These are phyloP conservation scores for Ophiocordyceps camponoti-saundersi DNA, from an alignment of 2,329 filamentous ascomycete genomes.

Conservation along the genomic window DNA sequence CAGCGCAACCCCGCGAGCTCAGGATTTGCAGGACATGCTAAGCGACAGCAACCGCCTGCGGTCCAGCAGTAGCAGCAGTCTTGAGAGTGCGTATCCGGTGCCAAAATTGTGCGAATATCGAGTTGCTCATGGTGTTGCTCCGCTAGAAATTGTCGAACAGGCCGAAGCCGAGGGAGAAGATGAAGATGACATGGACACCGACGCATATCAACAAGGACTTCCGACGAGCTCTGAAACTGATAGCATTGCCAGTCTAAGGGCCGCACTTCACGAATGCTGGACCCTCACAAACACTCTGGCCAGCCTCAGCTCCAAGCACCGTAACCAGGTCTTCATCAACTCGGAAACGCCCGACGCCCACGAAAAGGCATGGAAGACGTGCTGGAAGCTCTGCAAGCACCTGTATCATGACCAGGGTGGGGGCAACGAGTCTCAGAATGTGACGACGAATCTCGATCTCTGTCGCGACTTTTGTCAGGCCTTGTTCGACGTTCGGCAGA, in stretches of 20 bases:
- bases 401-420: constrained; percentile 71
- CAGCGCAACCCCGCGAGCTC: constrained; percentile 62
- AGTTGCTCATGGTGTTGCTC: background rate
- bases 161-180: constrained; percentile 37
- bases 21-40: constrained; percentile 62
- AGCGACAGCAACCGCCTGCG: constrained; percentile 36
- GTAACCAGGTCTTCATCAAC: constrained; percentile 61
- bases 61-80: constrained; percentile 53
- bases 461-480: constrained; percentile 87
- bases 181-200: constrained; percentile 32
- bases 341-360: constrained; percentile 60
- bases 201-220: constrained; percentile 23
- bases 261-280: constrained; percentile 79
- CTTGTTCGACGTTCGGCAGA: constrained; percentile 69
- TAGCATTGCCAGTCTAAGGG: constrained; percentile 52
- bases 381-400: constrained; percentile 83
- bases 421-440: constrained; percentile 45
- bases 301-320: constrained; percentile 67
- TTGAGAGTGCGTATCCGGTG: constrained; percentile 45
- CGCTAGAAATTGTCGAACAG: constrained; percentile 37
- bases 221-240: constrained; percentile 25
- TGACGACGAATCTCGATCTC: constrained; percentile 63
- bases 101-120: background rate
- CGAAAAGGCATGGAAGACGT: constrained; percentile 82
- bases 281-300: constrained; percentile 83